Evolutionary conservation across 768 basidiomycete genomes (phyloP), one percentile per base, ranked within the genome.

Genomic region (Auricularia sp.): DNA sequence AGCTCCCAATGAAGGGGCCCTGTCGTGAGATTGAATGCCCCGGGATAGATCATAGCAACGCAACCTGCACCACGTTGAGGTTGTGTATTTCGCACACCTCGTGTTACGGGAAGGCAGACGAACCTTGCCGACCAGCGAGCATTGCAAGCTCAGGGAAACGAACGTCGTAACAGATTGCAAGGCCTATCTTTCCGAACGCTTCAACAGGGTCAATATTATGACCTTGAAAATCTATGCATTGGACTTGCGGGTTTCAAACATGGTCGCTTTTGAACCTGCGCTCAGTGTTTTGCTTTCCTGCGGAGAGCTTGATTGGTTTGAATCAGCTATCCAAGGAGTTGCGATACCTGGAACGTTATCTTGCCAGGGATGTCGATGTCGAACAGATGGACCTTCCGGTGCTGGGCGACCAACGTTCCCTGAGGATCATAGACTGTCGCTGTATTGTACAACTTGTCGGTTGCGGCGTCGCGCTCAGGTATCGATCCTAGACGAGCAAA

Each of bases 1-100:
- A 99, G 79, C 69, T 94, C 91, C 97, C 97, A 99, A 74, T 98
- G 93, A 59, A 97, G 77, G 1, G 95, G 95, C 0, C 97, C 97
- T 0, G 97, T 98, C 3, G 94, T 97, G 70, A 85, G 77, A 73
- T 98, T 99, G 83, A 99, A 98, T 14, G 97, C 97, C 11, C 87
- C 85, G 0, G 97, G 97, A 74, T 98, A 98, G 62, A 98, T 83
- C 68, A 97, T 83, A 7, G 90, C 81, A 63, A 95, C 87, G 68
- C 90, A 93, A 1, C 94, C 93, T 93, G 70, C 23, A 64, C 60
- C 35, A 29, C 53, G 34, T 3, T 53, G 16, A 60, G 8, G 14
- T 5, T 53, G 44, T 33, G 51, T 23, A 53, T 54, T 58, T 4
- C 62, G 58, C 29, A 29, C 29, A 29, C 29, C 29, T 29, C 29